phyloP scores from a whole-genome alignment of 2,329 filamentous ascomycete genomes.

The Talaromyces sp. region DNA sequence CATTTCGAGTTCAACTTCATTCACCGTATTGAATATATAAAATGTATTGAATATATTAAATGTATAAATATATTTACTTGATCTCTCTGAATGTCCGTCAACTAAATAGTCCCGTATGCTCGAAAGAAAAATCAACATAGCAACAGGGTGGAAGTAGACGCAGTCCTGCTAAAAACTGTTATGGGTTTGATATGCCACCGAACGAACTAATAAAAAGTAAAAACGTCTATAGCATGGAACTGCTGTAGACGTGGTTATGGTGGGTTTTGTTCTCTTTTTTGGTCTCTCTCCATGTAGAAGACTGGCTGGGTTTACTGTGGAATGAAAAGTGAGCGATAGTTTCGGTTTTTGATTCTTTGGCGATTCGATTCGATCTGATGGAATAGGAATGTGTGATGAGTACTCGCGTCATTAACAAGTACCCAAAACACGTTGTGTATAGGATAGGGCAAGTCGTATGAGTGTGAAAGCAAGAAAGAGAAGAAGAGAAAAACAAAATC shows the following conservation, averaged over 20 bases:
- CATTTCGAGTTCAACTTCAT: too few species aligned
- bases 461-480: not conserved
- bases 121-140: slow-evolving; percentile 28
- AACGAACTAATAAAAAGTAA: slow-evolving; percentile 38
- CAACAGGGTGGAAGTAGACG: slow-evolving; percentile 47
- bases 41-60: not conserved
- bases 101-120: slow-evolving; percentile 43
- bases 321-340: too few species aligned
- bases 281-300: too few species aligned
- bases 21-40: too few species aligned
- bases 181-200: slow-evolving; percentile 44
- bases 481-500: not conserved
- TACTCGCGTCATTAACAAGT: slow-evolving; percentile 11
- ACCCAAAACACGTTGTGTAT: not conserved
- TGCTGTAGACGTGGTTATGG: slow-evolving; percentile 33
- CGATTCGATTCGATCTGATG: not conserved
- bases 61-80: not conserved
- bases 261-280: slow-evolving; percentile 28
- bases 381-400: not conserved
- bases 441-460: not conserved
- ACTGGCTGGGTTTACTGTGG: too few species aligned
- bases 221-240: slow-evolving; percentile 33
- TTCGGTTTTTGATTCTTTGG: too few species aligned
- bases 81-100: slow-evolving; percentile 36
- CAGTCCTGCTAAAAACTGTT: slow-evolving; percentile 47